Base-by-base conservation (phyloP, 345 rosid species). In the Linum tenue region DNA sequence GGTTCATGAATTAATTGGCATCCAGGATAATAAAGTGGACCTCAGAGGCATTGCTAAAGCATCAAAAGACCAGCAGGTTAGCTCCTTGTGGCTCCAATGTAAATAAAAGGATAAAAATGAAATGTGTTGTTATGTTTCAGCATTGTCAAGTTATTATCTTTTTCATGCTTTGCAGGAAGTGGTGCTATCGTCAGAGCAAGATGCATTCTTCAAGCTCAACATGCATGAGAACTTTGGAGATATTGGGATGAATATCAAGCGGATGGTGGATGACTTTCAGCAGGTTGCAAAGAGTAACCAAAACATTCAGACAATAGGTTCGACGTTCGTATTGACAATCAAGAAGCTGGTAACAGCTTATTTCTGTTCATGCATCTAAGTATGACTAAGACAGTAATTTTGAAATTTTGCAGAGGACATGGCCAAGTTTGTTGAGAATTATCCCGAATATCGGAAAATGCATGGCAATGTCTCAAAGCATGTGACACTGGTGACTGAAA, bases 391-490 rank as follows among this genome's bases (percentile, higher is more conserved):
- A 36, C 37, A 48, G 73, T 63, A 62, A 63, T 37, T 72, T 8
- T 83, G 71, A 55, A 65, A 56, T 75, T 77, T 66, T 77, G 81
- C 88, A 94, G 99, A 86, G 73, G 99, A 94, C 78, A 90, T 88
- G 99, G 97, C 96, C 74, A 94, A 89, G 75, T 94, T 94, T 82
- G 96, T 94, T 68, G 97, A 90, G 67, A 90, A 83, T 67, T 94
- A 94, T 70, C 99, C 97, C 5, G 97, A 86, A 82, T 94, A 86
- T 72, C 84, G 84, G 72, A 90, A 90, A 81, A 90, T 90, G 97
- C 99, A 90, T 64, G 97, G 99, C 59, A 94, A 90, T 74, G 97
- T 94, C 40, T 94, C 97, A 61, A 94, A 94, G 75, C 99, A 94
- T 78, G 97, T 94, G 40, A 84, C 95, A 11, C 75, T 94, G 82